Evolutionary conservation across 305 asterid species (phyloP).

Genomic region (Fraxinus floribunda): DNA sequence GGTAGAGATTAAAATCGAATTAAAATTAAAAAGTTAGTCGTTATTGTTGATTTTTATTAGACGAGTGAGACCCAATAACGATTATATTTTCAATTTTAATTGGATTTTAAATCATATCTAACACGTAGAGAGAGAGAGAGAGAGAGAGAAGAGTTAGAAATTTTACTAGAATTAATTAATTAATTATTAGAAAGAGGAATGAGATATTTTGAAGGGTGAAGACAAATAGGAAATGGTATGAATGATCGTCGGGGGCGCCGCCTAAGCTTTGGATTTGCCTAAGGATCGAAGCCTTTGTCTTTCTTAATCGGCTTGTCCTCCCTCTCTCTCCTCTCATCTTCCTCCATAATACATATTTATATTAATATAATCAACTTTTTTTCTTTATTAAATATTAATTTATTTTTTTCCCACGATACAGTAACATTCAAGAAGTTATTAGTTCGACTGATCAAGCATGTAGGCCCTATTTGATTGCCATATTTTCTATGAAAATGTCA

Average conservation of each 20-base stretch:
- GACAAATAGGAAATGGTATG: neutral
- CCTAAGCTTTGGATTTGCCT: constrained; percentile 35
- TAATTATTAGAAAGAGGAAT: neutral
- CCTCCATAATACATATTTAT: neutral
- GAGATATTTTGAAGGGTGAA: neutral
- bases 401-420: neutral
- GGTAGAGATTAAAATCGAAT: too few relatives aligned
- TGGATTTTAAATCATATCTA: too few relatives aligned
- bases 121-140: too few relatives aligned
- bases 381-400: neutral
- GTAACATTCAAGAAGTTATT: neutral
- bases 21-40: too few relatives aligned
- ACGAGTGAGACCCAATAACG: too few relatives aligned
- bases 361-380: neutral
- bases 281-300: constrained; percentile 21
- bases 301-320: neutral
- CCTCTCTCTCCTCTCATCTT: neutral
- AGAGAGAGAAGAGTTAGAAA: too few relatives aligned
- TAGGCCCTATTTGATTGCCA: too few relatives aligned
- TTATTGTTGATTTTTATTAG: too few relatives aligned
- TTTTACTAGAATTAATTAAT: too few relatives aligned
- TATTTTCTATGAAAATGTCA: too few relatives aligned
- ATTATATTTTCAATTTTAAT: too few relatives aligned
- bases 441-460: neutral
- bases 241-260: constrained; percentile 34